phyloP scores from a whole-genome alignment of 2,329 filamentous ascomycete species.

The Cercospora zeina region DNA sequence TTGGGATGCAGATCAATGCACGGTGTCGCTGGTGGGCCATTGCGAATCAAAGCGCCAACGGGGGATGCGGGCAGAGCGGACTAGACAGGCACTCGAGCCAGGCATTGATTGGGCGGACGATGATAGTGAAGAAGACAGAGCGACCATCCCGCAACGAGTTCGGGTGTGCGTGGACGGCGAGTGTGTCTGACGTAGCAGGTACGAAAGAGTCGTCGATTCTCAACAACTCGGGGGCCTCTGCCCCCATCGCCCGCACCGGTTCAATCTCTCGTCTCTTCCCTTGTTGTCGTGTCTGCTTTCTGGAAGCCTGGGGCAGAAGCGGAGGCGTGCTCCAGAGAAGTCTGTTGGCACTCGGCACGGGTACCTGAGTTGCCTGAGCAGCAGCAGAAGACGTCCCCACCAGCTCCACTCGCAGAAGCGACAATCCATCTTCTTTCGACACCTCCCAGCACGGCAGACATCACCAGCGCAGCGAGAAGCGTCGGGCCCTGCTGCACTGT shows the following conservation, averaged over 20 bases:
- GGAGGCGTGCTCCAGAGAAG: constrained; percentile 11
- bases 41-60: constrained; percentile 11
- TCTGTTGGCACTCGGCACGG: constrained; percentile 15
- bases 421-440: constrained; percentile 16
- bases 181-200: constrained; percentile 13
- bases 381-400: constrained; percentile 7
- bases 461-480: background rate
- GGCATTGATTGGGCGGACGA: background rate
- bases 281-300: background rate
- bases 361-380: constrained; percentile 14
- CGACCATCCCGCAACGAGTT: constrained; percentile 7
- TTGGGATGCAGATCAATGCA: constrained; percentile 15
- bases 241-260: background rate
- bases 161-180: constrained; percentile 1
- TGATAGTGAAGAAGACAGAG: background rate
- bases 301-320: constrained; percentile 4
- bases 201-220: constrained; percentile 1
- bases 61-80: constrained; percentile 11
- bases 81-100: constrained; percentile 11
- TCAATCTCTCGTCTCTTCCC: background rate
- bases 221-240: constrained; percentile 7
- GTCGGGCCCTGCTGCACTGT: background rate
- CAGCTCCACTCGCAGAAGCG: constrained; percentile 14
- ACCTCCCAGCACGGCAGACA: background rate
- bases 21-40: constrained; percentile 9